These are phyloP conservation scores for Dactylellina parvicollis DNA, from an alignment of 2,329 filamentous ascomycete species.

Conservation along the genomic window DNA sequence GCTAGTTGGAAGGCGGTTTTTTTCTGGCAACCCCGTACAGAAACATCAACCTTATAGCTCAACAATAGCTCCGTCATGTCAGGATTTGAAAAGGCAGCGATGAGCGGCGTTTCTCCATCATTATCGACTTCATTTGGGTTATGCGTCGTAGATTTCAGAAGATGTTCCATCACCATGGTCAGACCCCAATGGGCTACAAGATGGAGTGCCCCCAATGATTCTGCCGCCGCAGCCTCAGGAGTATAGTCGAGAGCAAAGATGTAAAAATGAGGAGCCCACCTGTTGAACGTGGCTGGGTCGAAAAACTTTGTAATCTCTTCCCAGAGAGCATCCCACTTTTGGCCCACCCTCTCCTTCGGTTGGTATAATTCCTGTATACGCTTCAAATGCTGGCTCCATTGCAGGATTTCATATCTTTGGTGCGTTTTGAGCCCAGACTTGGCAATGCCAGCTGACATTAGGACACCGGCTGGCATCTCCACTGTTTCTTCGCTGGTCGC, in stretches of 20 bases:
- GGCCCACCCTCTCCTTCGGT: conserved; percentile 25
- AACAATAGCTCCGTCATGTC: conserved; percentile 31
- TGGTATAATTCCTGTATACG: conserved; percentile 28
- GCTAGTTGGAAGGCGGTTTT: conserved; percentile 26
- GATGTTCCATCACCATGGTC: conserved; percentile 32
- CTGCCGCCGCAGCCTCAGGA: not conserved
- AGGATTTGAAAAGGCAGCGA: conserved; percentile 12
- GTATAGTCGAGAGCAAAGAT: not conserved
- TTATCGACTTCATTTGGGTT: conserved; percentile 21
- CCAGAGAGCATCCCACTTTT: conserved; percentile 43
- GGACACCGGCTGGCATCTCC: not conserved
- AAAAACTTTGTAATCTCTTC: conserved; percentile 31
- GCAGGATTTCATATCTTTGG: conserved; percentile 30
- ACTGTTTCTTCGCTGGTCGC: not conserved
- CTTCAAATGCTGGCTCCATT: conserved; percentile 41
- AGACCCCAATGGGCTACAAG: conserved; percentile 24
- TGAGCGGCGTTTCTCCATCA: conserved; percentile 24
- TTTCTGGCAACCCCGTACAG: not conserved
- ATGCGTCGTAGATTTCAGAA: conserved; percentile 13
- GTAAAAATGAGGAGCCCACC: conserved; percentile 29
- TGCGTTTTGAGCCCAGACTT: not conserved
- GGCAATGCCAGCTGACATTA: not conserved
- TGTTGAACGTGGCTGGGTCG: conserved; percentile 25
- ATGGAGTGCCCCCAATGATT: conserved; percentile 14
- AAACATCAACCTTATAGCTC: conserved; percentile 29